A percentile compares a stretch with the other conserved stretches of the same genome.
These are phyloP conservation scores for Brassica nigra DNA, from an alignment of 345 rosid species.

Conservation along the genomic window DNA sequence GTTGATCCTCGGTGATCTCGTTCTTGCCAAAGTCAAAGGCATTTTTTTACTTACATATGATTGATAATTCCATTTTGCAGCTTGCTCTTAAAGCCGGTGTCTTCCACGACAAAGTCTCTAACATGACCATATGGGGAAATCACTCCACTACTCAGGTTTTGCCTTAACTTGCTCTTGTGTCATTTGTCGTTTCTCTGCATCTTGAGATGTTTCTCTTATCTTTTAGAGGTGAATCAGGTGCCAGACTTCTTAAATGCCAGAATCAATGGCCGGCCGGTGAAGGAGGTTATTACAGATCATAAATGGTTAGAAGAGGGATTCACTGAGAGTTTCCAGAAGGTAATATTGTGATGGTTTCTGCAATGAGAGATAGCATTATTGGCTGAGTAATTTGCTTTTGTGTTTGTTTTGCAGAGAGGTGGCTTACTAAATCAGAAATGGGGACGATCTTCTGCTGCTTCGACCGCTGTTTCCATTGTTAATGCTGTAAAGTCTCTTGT, in stretches of 20 bases:
- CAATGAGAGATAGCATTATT: not conserved
- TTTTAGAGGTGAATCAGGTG: conserved; percentile 55
- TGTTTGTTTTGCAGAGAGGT: conserved; percentile 71
- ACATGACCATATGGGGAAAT: conserved; percentile 97
- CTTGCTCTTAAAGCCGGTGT: conserved; percentile 95
- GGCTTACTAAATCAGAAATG: conserved; percentile 90
- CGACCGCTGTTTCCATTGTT: conserved; percentile 87
- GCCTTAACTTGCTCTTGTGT: not conserved
- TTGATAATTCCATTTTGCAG: conserved; percentile 45
- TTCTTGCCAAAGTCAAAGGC: conserved; percentile 99
- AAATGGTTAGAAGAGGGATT: conserved; percentile 95
- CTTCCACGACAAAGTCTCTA: conserved; percentile 93
- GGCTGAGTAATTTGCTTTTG: conserved; percentile 17
- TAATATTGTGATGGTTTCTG: conserved; percentile 20
- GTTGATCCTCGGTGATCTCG: conserved; percentile 95
- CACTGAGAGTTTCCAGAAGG: conserved; percentile 93
- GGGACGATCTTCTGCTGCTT: conserved; percentile 99
- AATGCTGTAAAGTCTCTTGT: conserved; percentile 89
- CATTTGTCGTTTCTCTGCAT: not conserved
- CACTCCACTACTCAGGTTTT: conserved; percentile 97
- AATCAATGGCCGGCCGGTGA: conserved; percentile 81
- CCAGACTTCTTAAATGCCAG: conserved; percentile 95
- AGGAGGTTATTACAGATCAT: conserved; percentile 86
- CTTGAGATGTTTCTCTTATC: conserved; percentile 18
- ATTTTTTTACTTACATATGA: not conserved